Percentiles rank a stretch among this genome's conserved stretches.
These are phyloP conservation scores for Stachybotrys chlorohalonatus DNA, from an alignment of 2,329 filamentous ascomycete species.

Conservation along the genomic window DNA sequence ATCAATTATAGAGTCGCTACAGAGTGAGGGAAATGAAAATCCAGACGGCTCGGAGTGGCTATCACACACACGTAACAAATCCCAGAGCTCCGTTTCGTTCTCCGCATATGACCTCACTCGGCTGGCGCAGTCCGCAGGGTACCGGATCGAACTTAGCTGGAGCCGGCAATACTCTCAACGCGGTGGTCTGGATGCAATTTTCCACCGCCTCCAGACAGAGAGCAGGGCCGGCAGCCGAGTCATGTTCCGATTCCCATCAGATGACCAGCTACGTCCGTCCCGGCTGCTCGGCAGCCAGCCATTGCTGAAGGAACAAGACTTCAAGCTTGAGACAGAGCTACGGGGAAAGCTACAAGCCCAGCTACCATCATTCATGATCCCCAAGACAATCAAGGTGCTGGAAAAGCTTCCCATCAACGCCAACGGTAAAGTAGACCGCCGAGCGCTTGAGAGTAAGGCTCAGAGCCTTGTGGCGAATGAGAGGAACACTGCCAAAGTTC, in stretches of 20 bases:
- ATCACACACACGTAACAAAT: background rate
- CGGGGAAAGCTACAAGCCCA: background rate
- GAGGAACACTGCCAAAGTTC: background rate
- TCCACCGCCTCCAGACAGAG: constrained; percentile 22
- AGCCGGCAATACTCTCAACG: constrained; percentile 25
- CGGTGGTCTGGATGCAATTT: constrained; percentile 17
- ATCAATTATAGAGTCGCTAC: too few relatives aligned
- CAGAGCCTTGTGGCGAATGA: background rate
- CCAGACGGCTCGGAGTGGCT: constrained; percentile 5
- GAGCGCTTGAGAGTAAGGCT: constrained; percentile 3
- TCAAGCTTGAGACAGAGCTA: background rate
- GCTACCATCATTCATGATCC: constrained; percentile 17
- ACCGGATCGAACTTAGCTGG: constrained; percentile 34
- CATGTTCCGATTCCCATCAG: constrained; percentile 14
- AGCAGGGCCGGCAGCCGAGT: background rate
- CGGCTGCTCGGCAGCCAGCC: constrained; percentile 5
- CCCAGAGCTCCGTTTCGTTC: constrained; percentile 3
- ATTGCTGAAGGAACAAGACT: constrained; percentile 1
- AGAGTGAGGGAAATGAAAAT: too few relatives aligned
- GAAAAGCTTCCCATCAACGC: constrained; percentile 15
- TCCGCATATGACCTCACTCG: constrained; percentile 9
- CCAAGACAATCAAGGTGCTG: constrained; percentile 9
- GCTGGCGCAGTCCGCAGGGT: constrained; percentile 25
- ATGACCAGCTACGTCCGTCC: constrained; percentile 2
- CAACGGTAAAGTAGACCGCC: constrained; percentile 15